Evolutionary conservation across 2,329 filamentous ascomycete species (phyloP), one percentile per base, ranked within the genome.

Genomic region (Pseudocercospora crystallina): DNA sequence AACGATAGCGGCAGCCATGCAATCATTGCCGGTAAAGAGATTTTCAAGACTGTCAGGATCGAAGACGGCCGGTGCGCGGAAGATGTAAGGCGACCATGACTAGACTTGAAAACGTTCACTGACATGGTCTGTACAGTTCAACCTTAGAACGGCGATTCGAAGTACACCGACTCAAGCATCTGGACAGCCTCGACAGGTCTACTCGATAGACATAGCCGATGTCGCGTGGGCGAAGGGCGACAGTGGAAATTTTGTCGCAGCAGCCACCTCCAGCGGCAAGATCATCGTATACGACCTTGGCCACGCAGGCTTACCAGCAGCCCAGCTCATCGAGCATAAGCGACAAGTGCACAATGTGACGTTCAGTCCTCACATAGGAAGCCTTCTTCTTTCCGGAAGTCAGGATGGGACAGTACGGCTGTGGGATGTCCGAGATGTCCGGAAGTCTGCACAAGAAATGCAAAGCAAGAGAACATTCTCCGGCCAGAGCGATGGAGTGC

Each of bases 201-300:
- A 66, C 49, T 80, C 80, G 53, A 73, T 85, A 56, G 80, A 81
- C 47, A 81, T 84, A 57, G 81, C 80, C 54, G 83, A 86, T 67
- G 83, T 86, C 29, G 84, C 84, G 57, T 86, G 83, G 83, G 84
- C 83, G 44, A 82, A 84, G 69, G 79, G 80, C 52, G 75, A 76
- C 46, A 83, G 78, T 64, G 77, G 77, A 60, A 77, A 79, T 53
- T 78, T 78, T 59, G 81, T 86, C 57, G 82, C 82, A 34, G 84
- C 82, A 9, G 83, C 83, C 20, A 83, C 80, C 17, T 79, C 79
- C 45, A 85, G 83, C 69, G 83, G 83, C 56, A 82, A 83, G 61
- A 81, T 86, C 63, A 78, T 84, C 46, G 68, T 85, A 50, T 86
- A 85, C 65, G 82, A 86, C 69, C 71, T 86, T 50, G 80, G 82